phyloP scores from a whole-genome alignment of 352 stramenopile species.

The Nothophytophthora sp. region DNA sequence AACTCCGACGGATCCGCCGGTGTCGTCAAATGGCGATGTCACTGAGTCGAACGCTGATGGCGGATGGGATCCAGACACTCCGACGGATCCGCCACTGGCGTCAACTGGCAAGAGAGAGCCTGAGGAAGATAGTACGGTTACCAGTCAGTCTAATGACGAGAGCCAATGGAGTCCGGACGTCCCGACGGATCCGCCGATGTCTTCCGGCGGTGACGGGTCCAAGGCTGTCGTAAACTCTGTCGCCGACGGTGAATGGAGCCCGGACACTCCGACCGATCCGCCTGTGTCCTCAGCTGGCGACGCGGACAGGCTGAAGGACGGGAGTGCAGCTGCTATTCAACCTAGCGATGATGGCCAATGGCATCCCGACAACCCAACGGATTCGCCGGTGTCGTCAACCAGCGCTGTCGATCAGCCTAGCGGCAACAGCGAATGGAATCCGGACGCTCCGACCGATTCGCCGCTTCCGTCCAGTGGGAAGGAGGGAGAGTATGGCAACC shows the following conservation, averaged over 20 bases:
- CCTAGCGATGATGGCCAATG: too few species aligned
- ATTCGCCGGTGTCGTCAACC: too few species aligned
- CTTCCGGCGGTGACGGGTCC: background rate
- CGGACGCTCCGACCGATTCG: too few species aligned
- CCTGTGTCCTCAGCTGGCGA: too few species aligned
- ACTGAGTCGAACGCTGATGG: background rate
- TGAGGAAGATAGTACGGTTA: background rate
- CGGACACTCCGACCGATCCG: background rate
- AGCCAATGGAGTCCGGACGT: conserved; percentile 13
- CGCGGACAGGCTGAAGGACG: too few species aligned
- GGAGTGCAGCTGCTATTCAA: too few species aligned
- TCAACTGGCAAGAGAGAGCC: background rate
- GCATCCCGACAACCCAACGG: too few species aligned
- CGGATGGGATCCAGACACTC: conserved; percentile 13
- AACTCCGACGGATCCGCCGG: background rate
- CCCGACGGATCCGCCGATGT: conserved; percentile 7
- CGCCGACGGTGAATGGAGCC: conserved; percentile 1
- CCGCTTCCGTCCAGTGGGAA: too few species aligned
- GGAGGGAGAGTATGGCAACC: too few species aligned
- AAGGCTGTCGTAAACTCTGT: background rate
- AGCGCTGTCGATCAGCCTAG: too few species aligned
- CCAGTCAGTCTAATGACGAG: conserved; percentile 2
- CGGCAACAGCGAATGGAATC: too few species aligned
- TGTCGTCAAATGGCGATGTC: background rate
- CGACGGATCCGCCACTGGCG: conserved; percentile 2